These are phyloP conservation scores for Capronia americana DNA, from an alignment of 2,329 filamentous ascomycete species.

Conservation along the genomic window DNA sequence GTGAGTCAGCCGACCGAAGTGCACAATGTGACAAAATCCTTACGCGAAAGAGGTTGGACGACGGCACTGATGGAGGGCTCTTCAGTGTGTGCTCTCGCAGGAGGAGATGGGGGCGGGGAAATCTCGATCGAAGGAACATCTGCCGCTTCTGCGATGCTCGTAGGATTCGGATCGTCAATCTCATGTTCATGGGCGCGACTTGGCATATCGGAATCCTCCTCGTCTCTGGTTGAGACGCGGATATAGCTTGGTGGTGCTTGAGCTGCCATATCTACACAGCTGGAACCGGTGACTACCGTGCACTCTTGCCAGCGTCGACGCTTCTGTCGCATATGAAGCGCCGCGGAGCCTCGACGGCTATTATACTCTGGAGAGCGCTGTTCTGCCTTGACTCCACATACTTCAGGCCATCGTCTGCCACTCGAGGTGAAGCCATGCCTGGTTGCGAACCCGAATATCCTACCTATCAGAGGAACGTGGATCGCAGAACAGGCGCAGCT, in stretches of 20 bases:
- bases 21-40: background rate
- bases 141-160: background rate
- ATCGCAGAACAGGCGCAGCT: background rate
- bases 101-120: conserved; percentile 11
- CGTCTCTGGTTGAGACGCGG: conserved; percentile 11
- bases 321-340: background rate
- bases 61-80: background rate
- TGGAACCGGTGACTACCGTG: background rate
- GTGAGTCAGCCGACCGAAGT: conserved; percentile 10
- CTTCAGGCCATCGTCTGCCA: background rate
- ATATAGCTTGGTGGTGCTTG: conserved; percentile 5
- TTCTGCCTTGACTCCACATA: background rate
- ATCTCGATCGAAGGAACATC: conserved; percentile 16
- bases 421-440: background rate
- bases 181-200: background rate
- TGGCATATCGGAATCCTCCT: conserved; percentile 1
- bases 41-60: conserved; percentile 19
- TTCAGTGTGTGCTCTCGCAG: conserved; percentile 7
- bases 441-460: conserved; percentile 1
- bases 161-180: background rate
- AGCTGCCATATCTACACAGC: background rate
- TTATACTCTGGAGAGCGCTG: background rate
- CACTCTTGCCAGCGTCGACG: background rate
- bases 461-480: conserved; percentile 1
- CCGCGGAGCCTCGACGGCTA: background rate